A percentile compares a stretch with the other conserved stretches of the same genome.
phyloP scores from a whole-genome alignment of 73 alveolate genomes.

The Breviolum minutum region DNA sequence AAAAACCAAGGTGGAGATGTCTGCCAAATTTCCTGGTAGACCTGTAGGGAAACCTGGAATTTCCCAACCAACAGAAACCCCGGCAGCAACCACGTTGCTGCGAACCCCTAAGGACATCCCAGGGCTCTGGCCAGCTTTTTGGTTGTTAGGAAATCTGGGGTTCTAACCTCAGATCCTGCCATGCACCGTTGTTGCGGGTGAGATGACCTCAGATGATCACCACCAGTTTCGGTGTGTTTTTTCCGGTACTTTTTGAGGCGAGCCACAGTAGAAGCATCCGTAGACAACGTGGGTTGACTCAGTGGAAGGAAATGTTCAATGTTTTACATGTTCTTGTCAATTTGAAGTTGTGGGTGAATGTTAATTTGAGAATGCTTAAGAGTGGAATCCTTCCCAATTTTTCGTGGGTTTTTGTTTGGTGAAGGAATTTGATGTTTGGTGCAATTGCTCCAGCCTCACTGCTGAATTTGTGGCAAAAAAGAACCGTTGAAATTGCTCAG shows the following conservation, averaged over 20 bases:
- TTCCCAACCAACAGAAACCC: too few species aligned
- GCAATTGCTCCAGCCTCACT: background rate
- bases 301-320: too few species aligned
- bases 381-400: too few species aligned
- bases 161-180: background rate
- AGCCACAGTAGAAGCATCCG: conserved; percentile 79
- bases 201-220: background rate
- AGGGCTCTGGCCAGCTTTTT: conserved; percentile 91
- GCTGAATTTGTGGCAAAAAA: background rate
- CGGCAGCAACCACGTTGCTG: too few species aligned
- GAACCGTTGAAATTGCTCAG: background rate
- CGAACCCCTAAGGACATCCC: conserved; percentile 49
- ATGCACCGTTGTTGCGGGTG: background rate
- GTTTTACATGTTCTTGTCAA: too few species aligned
- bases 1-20: conserved; percentile 56
- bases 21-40: conserved; percentile 71
- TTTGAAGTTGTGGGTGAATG: too few species aligned
- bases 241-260: background rate
- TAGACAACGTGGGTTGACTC: conserved; percentile 23
- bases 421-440: background rate
- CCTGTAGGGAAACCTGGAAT: conserved; percentile 16
- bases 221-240: background rate
- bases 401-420: too few species aligned
- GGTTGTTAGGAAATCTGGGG: conserved; percentile 86
- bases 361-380: too few species aligned